Evolutionary conservation across 2,329 filamentous ascomycete genomes (phyloP), one percentile per base, ranked within the genome.

Genomic region (Aureobasidium pullulans): DNA sequence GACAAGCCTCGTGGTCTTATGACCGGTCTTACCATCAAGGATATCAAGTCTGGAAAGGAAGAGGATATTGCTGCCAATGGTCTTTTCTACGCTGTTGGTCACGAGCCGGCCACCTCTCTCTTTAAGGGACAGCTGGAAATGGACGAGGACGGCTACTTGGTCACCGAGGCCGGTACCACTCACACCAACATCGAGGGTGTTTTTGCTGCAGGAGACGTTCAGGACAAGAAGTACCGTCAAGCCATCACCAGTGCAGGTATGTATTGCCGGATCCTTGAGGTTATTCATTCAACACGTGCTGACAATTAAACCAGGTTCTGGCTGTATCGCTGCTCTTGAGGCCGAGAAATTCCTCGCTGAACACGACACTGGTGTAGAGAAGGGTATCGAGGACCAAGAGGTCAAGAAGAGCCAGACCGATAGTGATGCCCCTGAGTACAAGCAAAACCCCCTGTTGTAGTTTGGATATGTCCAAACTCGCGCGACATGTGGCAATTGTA

Each of bases 191-290:
- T 96, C 6, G 84, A 90, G 71, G 94, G 94, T 73, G 90, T 99
- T 19, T 99, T 96, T 71, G 94, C 94, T 39, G 94, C 93, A 9
- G 94, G 94, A 64, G 94, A 99, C 72, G 95, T 99, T 9, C 94
- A 99, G 79, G 95, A 99, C 74, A 99, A 97, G 86, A 85, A 87
- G 71, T 99, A 99, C 75, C 85, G 94, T 72, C 94, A 99, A 79
- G 94, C 94, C 48, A 95, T 99, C 66, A 99, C 94, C 64, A 96
- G 92, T 77, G 94, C 94, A 67, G 93, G 90, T 91, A 79, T 72
- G 86, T 83, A 32, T 28, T 6, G 23, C 6, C 8, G 4, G 4
- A 40, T 19, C 19, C 23, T 36, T 23, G 10, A 19, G 5, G 43
- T 36, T 48, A 11, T 39, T 19, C 40, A 53, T 40, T 61, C 66